These are phyloP conservation scores for Stephanodiscus triporus DNA, from an alignment of 108 stramenopile genomes.

Conservation along the genomic window DNA sequence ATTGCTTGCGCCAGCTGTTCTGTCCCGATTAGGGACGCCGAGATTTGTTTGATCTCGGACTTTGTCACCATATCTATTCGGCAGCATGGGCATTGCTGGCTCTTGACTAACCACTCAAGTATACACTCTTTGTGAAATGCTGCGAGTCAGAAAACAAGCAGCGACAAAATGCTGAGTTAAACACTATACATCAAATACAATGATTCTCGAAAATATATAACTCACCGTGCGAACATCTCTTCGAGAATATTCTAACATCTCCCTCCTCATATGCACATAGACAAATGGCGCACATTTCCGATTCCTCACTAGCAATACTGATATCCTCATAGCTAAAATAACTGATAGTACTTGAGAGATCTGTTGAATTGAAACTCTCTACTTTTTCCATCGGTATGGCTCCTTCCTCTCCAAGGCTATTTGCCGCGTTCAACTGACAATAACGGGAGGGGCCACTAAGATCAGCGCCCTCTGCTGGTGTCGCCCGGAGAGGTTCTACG, in stretches of 20 bases:
- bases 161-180: neutral
- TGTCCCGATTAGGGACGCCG: slow-evolving; percentile 39
- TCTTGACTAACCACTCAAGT: slow-evolving; percentile 48
- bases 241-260: slow-evolving; percentile 38
- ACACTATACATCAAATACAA: neutral
- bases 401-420: neutral
- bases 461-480: neutral
- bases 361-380: slow-evolving; percentile 22
- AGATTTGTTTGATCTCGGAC: slow-evolving; percentile 45
- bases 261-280: slow-evolving; percentile 41
- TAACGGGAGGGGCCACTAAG: slow-evolving; percentile 8
- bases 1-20: slow-evolving; percentile 25
- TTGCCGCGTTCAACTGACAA: slow-evolving; percentile 1
- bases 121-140: slow-evolving; percentile 51
- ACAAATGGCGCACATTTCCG: slow-evolving; percentile 48
- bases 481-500: neutral
- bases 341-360: slow-evolving; percentile 33
- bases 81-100: slow-evolving; percentile 49
- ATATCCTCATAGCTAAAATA: slow-evolving; percentile 44
- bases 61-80: slow-evolving; percentile 46
- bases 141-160: neutral
- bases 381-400: slow-evolving; percentile 7
- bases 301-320: slow-evolving; percentile 39
- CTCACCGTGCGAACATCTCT: slow-evolving; percentile 36
- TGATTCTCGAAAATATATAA: neutral